Base-by-base conservation (phyloP, 129 eudicot species). In the Escallonia rubra region DNA sequence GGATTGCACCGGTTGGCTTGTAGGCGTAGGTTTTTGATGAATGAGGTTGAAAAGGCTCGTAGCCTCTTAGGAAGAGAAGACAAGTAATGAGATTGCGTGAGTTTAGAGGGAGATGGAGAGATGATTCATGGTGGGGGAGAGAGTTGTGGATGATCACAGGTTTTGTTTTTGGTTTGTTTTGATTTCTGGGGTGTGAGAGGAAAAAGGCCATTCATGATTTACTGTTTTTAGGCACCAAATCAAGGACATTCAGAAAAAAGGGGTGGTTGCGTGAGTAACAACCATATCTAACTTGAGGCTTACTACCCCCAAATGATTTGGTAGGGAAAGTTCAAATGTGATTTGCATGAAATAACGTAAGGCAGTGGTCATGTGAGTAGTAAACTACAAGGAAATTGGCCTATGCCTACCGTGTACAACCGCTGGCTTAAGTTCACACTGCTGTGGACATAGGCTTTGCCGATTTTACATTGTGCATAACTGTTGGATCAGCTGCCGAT, bases 191-290 rank as follows among this genome's bases (percentile, higher is more conserved):
- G 44, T 47, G 8, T 13, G 40, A 15, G 23, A n/a, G 10, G 12
- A 15, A 48, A 62, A 15, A 38, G 53, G 23, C 16, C 16, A 62
- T 3, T 23, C 43, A 51, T 64, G 8, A n/a, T 23, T 23, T 23
- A 42, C 16, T 46, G n/a, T 16, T 54, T 54, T 64, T 64, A 47
- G 68, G 68, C 56, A 42, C 68, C 68, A 64, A 64, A 64, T 64
- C 4, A 15, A 64, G 55, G 67, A 44, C 4, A 43, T n/a, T n/a
- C 13, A 34, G 12, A 14, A 44, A 9, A 8, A 11, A 54, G 0
- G 11, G 68, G 46, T 45, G 8, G 54, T n/a, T 8, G 42, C 57
- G 8, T 64, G 10, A 5, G 55, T 50, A 62, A 62, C 68, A 15
- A 64, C n/a, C 41, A 45, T 46, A 10, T 44, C 68, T 64, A 64